Base-by-base conservation (phyloP, 441 rosid genomes). In the Adansonia gregorii region DNA sequence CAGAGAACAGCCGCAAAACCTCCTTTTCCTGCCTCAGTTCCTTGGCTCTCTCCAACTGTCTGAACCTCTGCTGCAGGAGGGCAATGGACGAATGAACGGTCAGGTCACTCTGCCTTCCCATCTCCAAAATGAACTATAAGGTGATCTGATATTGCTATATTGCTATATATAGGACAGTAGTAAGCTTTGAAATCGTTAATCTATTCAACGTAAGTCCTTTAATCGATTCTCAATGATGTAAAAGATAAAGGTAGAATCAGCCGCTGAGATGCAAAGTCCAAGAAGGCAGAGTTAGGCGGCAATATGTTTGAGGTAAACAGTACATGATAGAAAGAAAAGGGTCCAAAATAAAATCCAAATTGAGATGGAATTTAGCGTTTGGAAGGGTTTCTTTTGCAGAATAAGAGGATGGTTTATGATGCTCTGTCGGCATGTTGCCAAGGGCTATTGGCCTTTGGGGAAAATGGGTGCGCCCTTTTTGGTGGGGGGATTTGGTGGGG, bases 21-120 rank as follows among this genome's bases (percentile, higher is more conserved):
- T 84, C 84, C 82, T 80, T 76, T 69, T 85, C 80, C 84, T 70
- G 82, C 81, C 86, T 82, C 79, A 77, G 83, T 75, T 84, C 88
- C 79, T 83, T 84, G 4, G 82, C 89, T 80, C 71, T 83, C 81
- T 87, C 86, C 75, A 84, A 59, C 84, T 82, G 82, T 68, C 78
- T 81, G 59, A 86, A 85, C 85, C 88, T 87, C 73, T 85, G 87
- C 56, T 83, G 86, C 74, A 84, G 69, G 74, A 87, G 84, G 20
- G 83, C 84, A 70, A 82, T 83, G 79, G 88, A 85, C 65, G 85
- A 82, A 78, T 78, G 82, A 17, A 65, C 48, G 0, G 79, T 48
- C 9, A 76, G 73, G 31, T 79, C 84, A 8, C 75, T 85, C 78
- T 81, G 82, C 80, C 84, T 76, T 46, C 73, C 84, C 88, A 83